phyloP scores from a whole-genome alignment of 306 rosid species.

The Sicyos edulis region DNA sequence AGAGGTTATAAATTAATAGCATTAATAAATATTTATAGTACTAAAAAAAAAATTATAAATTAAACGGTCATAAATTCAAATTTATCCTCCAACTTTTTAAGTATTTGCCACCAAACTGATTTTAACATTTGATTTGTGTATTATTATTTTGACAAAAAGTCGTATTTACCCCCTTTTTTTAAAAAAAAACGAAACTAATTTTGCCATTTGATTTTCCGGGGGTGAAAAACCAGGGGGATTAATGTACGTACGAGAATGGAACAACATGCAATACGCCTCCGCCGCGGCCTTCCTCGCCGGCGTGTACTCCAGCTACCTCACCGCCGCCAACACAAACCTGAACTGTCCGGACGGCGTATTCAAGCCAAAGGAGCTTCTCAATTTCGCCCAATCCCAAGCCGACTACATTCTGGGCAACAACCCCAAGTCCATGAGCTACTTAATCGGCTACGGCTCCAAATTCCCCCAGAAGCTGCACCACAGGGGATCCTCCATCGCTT shows the following conservation, averaged over 20 bases:
- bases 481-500: constrained; percentile 73
- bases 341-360: constrained; percentile 59
- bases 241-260: constrained; percentile 40
- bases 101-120: no score
- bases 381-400: constrained; percentile 52
- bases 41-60: no score
- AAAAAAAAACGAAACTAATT: no score
- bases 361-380: constrained; percentile 67
- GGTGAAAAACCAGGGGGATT: no score
- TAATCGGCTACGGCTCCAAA: constrained; percentile 66
- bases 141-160: no score
- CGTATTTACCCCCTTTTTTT: no score
- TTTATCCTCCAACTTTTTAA: no score
- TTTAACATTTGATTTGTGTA: no score
- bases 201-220: no score
- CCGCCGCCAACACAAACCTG: constrained; percentile 48
- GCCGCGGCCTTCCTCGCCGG: constrained; percentile 62
- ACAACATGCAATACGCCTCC: constrained; percentile 81
- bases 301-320: constrained; percentile 62
- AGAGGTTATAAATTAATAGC: no score
- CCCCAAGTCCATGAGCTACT: constrained; percentile 61
- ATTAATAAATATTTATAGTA: no score
- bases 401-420: constrained; percentile 84
- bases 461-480: constrained; percentile 74
- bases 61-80: no score